These are phyloP conservation scores for Amesomyces nigricolor DNA, from an alignment of 2,329 filamentous ascomycete genomes.

Conservation along the genomic window DNA sequence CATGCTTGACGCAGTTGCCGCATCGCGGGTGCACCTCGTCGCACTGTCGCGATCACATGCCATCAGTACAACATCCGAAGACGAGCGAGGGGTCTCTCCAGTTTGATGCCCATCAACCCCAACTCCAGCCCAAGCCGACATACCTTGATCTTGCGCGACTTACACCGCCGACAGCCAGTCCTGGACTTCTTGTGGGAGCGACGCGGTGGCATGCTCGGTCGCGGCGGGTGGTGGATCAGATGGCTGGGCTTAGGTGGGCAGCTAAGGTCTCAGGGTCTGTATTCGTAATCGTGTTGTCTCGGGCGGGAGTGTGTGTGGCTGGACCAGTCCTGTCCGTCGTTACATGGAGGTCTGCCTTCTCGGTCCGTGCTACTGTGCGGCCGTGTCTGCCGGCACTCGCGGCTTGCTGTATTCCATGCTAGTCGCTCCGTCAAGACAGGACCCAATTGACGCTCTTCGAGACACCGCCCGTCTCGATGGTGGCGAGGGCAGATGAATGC, in stretches of 20 bases:
- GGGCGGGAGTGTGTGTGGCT: not conserved
- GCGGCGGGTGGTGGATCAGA: too few species aligned
- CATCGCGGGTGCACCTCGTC: slow-evolving; percentile 61
- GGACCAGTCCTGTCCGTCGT: too few species aligned
- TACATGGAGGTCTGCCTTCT: not conserved
- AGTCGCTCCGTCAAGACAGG: not conserved
- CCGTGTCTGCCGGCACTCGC: slow-evolving; percentile 14
- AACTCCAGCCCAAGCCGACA: not conserved
- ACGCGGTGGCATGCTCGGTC: slow-evolving; percentile 51
- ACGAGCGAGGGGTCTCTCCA: not conserved
- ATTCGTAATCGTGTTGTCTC: not conserved
- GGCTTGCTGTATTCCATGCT: slow-evolving; percentile 18
- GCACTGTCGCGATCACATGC: slow-evolving; percentile 40
- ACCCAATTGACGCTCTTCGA: not conserved
- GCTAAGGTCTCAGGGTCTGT: not conserved
- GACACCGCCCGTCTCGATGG: not conserved
- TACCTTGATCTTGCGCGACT: slow-evolving; percentile 66
- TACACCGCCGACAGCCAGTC: slow-evolving; percentile 61
- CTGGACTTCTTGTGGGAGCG: slow-evolving; percentile 64
- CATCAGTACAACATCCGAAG: not conserved
- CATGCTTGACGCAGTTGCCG: slow-evolving; percentile 62
- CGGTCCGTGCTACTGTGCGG: slow-evolving; percentile 7
- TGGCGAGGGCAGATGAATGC: not conserved
- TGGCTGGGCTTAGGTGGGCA: not conserved
- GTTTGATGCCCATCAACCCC: not conserved